phyloP scores from a whole-genome alignment of 202 grass and related monocot genomes.

The Saccharum hybrid region DNA sequence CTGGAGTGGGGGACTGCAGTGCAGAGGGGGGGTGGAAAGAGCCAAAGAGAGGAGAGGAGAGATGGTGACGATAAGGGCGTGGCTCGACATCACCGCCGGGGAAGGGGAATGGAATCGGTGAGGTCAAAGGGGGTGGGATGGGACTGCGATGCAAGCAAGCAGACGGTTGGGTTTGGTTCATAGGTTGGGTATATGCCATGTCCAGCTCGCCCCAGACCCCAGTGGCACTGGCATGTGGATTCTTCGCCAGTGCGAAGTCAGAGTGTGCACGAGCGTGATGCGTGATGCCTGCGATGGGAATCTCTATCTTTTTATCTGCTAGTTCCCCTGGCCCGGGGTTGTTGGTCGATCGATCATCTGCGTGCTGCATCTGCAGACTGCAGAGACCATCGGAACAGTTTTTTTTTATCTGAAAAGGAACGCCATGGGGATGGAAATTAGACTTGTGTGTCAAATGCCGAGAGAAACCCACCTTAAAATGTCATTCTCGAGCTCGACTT shows the following conservation, averaged over 20 bases:
- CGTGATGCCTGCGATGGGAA: too few relatives aligned
- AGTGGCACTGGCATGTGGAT: conserved; percentile 23
- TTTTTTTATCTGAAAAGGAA: too few relatives aligned
- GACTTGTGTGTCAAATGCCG: too few relatives aligned
- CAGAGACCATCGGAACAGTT: too few relatives aligned
- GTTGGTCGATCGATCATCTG: not conserved
- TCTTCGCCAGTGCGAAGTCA: conserved; percentile 48
- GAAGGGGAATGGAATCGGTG: conserved; percentile 47
- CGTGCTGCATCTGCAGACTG: too few relatives aligned
- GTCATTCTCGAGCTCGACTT: too few relatives aligned
- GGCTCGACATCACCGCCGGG: conserved; percentile 33
- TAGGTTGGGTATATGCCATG: conserved; percentile 39
- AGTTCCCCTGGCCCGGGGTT: too few relatives aligned
- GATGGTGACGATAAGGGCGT: conserved; percentile 31
- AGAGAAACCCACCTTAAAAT: too few relatives aligned
- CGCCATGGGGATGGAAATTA: too few relatives aligned
- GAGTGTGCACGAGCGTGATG: too few relatives aligned
- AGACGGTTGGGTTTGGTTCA: not conserved
- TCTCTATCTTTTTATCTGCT: too few relatives aligned
- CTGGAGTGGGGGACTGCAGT: not conserved
- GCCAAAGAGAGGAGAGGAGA: too few relatives aligned
- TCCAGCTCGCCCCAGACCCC: not conserved
- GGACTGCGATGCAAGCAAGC: not conserved
- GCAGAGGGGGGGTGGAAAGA: conserved; percentile 18
- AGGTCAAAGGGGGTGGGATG: conserved; percentile 42